These are phyloP conservation scores for Colletotrichum sojae DNA, from an alignment of 2,329 filamentous ascomycete species.

Conservation along the genomic window DNA sequence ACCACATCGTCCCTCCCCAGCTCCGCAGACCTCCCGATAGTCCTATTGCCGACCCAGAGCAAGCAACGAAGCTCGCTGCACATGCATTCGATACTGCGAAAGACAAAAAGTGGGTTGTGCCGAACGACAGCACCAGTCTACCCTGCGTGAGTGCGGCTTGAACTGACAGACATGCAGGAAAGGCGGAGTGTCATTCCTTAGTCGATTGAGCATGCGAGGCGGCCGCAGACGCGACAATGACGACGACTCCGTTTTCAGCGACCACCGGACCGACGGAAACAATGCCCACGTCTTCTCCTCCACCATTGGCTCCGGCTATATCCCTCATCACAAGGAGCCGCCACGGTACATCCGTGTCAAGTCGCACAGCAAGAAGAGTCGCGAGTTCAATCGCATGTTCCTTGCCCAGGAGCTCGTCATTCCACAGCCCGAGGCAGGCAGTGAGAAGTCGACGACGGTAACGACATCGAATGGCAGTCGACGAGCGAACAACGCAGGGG, in stretches of 20 bases:
- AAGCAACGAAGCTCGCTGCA: slow-evolving; percentile 54
- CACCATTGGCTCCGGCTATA: slow-evolving; percentile 79
- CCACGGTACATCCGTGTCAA: slow-evolving; percentile 92
- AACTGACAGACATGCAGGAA: slow-evolving; percentile 69
- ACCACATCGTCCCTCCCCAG: slow-evolving; percentile 69
- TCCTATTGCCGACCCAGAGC: slow-evolving; percentile 58
- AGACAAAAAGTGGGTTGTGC: slow-evolving; percentile 75
- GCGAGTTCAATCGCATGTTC: slow-evolving; percentile 89
- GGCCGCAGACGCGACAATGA: slow-evolving; percentile 81
- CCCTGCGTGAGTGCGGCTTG: background rate
- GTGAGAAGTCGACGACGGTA: slow-evolving; percentile 55
- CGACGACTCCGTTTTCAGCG: slow-evolving; percentile 79
- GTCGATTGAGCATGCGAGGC: slow-evolving; percentile 80
- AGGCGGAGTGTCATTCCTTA: slow-evolving; percentile 89
- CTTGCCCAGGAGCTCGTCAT: slow-evolving; percentile 87
- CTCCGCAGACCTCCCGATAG: slow-evolving; percentile 69
- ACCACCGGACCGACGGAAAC: slow-evolving; percentile 81
- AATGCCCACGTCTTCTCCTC: slow-evolving; percentile 88
- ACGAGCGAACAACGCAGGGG: slow-evolving; percentile 60
- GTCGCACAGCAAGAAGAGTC: slow-evolving; percentile 82
- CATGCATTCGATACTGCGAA: slow-evolving; percentile 62
- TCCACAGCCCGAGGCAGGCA: slow-evolving; percentile 1
- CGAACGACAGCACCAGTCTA: background rate
- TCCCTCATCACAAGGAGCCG: slow-evolving; percentile 89
- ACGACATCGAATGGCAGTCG: slow-evolving; percentile 47